These are phyloP conservation scores for Eimeria acervulina DNA, from an alignment of 169 alveolate genomes.

Conservation along the genomic window DNA sequence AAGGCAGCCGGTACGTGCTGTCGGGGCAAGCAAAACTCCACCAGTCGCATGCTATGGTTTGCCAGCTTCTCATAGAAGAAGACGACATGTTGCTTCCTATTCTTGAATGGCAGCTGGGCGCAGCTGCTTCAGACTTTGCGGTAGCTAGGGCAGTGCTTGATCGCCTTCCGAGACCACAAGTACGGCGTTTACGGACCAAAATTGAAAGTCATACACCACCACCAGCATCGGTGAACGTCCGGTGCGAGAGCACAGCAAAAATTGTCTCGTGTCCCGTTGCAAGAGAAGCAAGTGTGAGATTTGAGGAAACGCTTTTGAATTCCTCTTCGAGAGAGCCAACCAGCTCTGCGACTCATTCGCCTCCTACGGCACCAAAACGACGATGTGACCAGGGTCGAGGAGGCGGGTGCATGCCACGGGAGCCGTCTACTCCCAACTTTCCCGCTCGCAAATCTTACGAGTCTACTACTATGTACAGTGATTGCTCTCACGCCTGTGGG, in stretches of 20 bases:
- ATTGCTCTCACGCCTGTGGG: constrained; percentile 5
- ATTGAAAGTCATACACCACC: constrained; percentile 57
- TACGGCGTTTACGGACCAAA: constrained; percentile 9
- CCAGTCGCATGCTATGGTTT: constrained; percentile 74
- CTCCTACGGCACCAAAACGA: constrained; percentile 4
- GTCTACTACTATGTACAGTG: neutral
- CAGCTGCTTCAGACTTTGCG: constrained; percentile 73
- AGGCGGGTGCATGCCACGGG: constrained; percentile 2
- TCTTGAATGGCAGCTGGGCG: constrained; percentile 75
- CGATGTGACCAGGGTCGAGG: neutral
- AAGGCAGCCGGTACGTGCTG: constrained; percentile 71
- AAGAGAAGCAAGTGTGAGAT: constrained; percentile 34
- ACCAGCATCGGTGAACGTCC: constrained; percentile 24
- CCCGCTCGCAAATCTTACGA: constrained; percentile 18
- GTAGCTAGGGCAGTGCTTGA: constrained; percentile 75
- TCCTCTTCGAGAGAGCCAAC: constrained; percentile 58
- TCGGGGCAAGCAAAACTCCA: constrained; percentile 75
- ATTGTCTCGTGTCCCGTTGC: constrained; percentile 37
- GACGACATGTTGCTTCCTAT: constrained; percentile 71
- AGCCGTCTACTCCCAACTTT: neutral
- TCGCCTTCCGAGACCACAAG: constrained; percentile 55
- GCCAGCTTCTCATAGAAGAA: constrained; percentile 63
- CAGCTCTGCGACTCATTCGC: neutral
- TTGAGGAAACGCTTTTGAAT: neutral
- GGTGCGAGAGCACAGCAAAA: constrained; percentile 68